Evolutionary conservation across 2,329 filamentous ascomycete species (phyloP), one percentile per base, ranked within the genome.

Genomic region (Botrytis elliptica): DNA sequence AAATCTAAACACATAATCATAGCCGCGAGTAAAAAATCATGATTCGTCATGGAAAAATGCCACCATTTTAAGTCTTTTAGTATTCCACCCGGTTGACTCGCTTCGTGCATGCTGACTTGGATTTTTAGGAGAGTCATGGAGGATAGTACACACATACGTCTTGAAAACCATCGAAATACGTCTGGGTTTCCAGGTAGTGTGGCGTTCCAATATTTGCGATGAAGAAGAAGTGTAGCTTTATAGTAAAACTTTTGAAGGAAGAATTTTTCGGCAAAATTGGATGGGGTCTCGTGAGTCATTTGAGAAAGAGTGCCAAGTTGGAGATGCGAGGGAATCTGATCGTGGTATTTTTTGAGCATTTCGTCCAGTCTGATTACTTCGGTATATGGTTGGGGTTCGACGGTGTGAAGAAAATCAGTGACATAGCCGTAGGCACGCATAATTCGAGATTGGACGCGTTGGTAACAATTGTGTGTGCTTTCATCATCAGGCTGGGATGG

Each of bases 21-120:
- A 73, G 87, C 85, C 0, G 89, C 88, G 2, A 91, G 84, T 64
- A 91, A 81, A 70, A 88, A 91, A 78, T 91, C 89, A 71, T 90
- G 88, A 72, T 88, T 85, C 18, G 86, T 85, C 9, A 91, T 82
- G 0, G 86, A 86, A 7, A 86, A 87, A 38, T 90, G 80, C 76
- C 90, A 89, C 86, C 88, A 90, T 10, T 86, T 84, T 62, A 86
- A 84, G 36, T 84, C 82, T 73, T 83, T 82, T 18, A 91, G 80
- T 33, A 88, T 82, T 3, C 86, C 86, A 2, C 88, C 88, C 0
- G 88, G 87, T 74, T 84, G 84, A 4, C 83, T 84, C 3, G 84
- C 86, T 68, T 85, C 80, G 79, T 85, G 85, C 71, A 89, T 85
- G n/a, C 79, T 79, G 55, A 81, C 77, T 78, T 89, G 88, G 73